Conservation (phyloP, 2,329 filamentous ascomycete species). For the Calycina herbarum region DNA sequence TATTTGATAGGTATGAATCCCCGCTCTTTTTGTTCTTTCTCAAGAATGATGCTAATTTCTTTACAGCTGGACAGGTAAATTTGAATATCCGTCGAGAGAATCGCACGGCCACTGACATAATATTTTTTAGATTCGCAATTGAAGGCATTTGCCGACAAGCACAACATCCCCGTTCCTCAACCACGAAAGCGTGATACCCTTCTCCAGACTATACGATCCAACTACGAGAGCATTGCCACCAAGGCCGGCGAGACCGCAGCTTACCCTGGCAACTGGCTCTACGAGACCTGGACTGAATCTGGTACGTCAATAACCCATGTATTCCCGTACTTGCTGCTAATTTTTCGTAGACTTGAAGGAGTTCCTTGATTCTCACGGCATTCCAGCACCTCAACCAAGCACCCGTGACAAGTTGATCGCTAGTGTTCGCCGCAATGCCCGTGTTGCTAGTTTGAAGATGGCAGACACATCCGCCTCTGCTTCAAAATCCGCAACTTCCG, state of each 20-base stretch:
- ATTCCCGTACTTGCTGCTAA: constrained; percentile 16
- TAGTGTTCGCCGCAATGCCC: constrained; percentile 85
- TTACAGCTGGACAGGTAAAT: constrained; percentile 26
- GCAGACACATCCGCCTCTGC: constrained; percentile 61
- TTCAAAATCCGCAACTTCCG: constrained; percentile 64
- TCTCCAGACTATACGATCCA: constrained; percentile 73
- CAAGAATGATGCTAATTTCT: constrained; percentile 15
- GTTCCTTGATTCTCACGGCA: constrained; percentile 87
- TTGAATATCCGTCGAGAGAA: neutral
- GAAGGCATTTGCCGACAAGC: constrained; percentile 87
- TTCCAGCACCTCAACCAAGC: constrained; percentile 80
- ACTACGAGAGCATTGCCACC: constrained; percentile 77
- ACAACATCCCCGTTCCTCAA: constrained; percentile 81
- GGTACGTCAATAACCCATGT: constrained; percentile 23
- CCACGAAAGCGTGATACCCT: constrained; percentile 83
- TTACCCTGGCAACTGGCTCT: constrained; percentile 97
- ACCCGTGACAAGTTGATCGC: constrained; percentile 87
- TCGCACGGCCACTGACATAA: neutral
- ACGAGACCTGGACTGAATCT: constrained; percentile 84
- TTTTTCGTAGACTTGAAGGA: constrained; percentile 71
- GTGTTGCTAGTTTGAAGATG: constrained; percentile 70
- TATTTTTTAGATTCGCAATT: constrained; percentile 70
- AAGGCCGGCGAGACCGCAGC: constrained; percentile 70
- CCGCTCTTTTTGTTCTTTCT: constrained; percentile 8
- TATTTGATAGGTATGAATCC: constrained; percentile 70